Percentiles rank a stretch among this genome's conserved stretches.
Evolutionary conservation across 768 basidiomycete genomes (phyloP).

Genomic region (Leccinum subgranulosum): DNA sequence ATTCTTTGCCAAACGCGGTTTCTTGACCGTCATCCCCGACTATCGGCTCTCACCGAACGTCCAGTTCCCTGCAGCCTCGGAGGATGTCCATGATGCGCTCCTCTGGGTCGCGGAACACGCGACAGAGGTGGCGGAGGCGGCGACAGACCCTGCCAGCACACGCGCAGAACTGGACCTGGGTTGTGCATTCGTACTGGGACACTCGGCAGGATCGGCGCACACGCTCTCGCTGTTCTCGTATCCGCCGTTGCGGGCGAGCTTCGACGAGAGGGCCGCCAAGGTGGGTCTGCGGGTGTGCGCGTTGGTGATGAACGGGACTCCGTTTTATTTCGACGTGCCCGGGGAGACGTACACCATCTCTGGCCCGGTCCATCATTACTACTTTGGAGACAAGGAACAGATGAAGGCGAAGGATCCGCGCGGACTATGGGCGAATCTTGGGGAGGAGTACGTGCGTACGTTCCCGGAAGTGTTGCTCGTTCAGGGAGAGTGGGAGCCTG

Average conservation of each 20-base stretch:
- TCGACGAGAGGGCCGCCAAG: conserved; percentile 24
- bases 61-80: conserved; percentile 50
- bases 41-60: conserved; percentile 61
- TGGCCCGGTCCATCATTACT: conserved; percentile 18
- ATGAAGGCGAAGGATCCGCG: conserved; percentile 41
- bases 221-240: conserved; percentile 43
- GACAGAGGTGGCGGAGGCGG: conserved; percentile 11
- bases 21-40: conserved; percentile 65
- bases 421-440: conserved; percentile 37
- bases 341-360: conserved; percentile 25
- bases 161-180: conserved; percentile 36
- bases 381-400: conserved; percentile 38
- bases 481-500: conserved; percentile 53
- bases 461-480: conserved; percentile 50
- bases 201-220: conserved; percentile 61
- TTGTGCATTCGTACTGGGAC: conserved; percentile 49
- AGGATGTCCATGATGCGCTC: conserved; percentile 60
- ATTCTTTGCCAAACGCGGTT: conserved; percentile 58
- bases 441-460: conserved; percentile 31
- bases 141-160: conserved; percentile 1
- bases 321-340: conserved; percentile 37
- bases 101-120: conserved; percentile 47
- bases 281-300: conserved; percentile 36
- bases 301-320: conserved; percentile 44
- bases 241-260: conserved; percentile 29